Evolutionary conservation across 306 rosid genomes (phyloP), one percentile per base, ranked within the genome.

Genomic region (Trifolium pratense): DNA sequence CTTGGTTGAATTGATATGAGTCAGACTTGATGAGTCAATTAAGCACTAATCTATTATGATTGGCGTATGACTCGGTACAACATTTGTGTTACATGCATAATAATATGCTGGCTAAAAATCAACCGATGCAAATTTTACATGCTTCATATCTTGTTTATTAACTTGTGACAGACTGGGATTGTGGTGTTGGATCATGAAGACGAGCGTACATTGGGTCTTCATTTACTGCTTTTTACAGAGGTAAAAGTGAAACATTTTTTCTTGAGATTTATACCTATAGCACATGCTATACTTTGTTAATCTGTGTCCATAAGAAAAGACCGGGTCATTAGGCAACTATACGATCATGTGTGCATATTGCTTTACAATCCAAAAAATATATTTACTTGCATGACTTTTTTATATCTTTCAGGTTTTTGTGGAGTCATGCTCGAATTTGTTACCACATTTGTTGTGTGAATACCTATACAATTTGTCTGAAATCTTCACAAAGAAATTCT

Each of bases 201-300:
- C 64, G 98, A 91, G 84, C 90, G 95, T 16, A 80, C 78, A 21
- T 56, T 94, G 85, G 98, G 91, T 65, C 88, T 91, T 75, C 93
- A 94, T 73, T 79, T 94, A 85, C 74, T 91, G 39, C 92, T 84
- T 63, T 94, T 94, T 83, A 80, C 98, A 0, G 96, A 94, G 97
- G 97, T 88, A 80, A 73, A n/a, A 13, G 12, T 57, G 66, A 31
- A 48, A 3, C 25, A 17, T 57, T 26, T 66, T 46, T 57, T 71
- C 34, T 55, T 67, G 32, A 78, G 75, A 70, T 71, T 31, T 31
- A 36, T 68, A 55, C 56, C 43, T n/a, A 29, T n/a, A n/a, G n/a
- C n/a, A 39, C 13, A 7, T 53, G 60, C 20, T 43, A 31, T n/a
- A 16, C 20, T 9, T 62, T 16, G 29, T 62, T 17, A 60, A 60